Evolutionary conservation across 768 basidiomycete genomes (phyloP).

Genomic region (Boletus reticuloceps): DNA sequence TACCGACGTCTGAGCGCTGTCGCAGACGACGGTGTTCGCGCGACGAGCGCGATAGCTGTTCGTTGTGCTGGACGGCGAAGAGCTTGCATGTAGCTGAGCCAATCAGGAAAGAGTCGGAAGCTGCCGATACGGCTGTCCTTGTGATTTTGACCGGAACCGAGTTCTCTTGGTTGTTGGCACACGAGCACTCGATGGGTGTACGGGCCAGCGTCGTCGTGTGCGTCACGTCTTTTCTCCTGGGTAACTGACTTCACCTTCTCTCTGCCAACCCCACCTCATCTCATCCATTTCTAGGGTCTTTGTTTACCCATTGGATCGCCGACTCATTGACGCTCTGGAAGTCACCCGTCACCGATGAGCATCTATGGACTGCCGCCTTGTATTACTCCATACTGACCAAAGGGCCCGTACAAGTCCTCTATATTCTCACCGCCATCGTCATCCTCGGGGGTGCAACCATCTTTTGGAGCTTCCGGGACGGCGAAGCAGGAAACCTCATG

Average conservation of each 20-base stretch:
- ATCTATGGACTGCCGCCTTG: slow-evolving; percentile 77
- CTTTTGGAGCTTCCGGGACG: slow-evolving; percentile 75
- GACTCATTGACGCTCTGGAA: slow-evolving; percentile 90
- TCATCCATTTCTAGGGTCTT: too few relatives aligned
- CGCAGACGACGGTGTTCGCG: neutral
- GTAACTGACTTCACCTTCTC: neutral
- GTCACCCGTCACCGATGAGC: slow-evolving; percentile 79
- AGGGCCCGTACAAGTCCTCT: slow-evolving; percentile 54
- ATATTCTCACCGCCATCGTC: slow-evolving; percentile 55
- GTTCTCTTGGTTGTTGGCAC: too few relatives aligned
- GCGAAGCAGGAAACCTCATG: slow-evolving; percentile 82
- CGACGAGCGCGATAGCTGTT: slow-evolving; percentile 1
- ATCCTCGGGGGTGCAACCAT: slow-evolving; percentile 63
- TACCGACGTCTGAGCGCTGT: neutral
- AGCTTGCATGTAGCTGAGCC: too few relatives aligned
- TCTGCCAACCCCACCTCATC: too few relatives aligned
- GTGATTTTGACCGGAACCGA: too few relatives aligned
- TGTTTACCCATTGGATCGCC: slow-evolving; percentile 93
- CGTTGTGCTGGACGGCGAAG: too few relatives aligned
- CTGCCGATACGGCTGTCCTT: too few relatives aligned
- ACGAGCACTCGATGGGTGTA: too few relatives aligned
- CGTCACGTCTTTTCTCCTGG: too few relatives aligned
- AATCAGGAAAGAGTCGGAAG: too few relatives aligned
- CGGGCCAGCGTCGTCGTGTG: too few relatives aligned
- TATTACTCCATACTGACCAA: slow-evolving; percentile 81